Conservation (phyloP, 2,329 filamentous ascomycete species). For the Alternaria alternata region DNA sequence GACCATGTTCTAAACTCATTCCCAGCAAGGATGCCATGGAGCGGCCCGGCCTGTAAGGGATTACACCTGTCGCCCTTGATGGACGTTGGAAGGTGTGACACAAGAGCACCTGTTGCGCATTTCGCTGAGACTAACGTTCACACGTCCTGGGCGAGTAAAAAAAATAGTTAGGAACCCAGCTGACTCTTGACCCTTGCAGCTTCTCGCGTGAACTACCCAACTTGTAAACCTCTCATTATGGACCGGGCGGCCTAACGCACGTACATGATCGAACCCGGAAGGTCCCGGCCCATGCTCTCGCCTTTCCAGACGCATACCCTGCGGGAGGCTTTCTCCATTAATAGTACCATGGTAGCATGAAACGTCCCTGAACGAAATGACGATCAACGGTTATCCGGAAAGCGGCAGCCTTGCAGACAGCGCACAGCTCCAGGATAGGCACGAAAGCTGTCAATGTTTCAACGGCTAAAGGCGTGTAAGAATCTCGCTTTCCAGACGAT, state of each 20-base stretch:
- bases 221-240: background rate
- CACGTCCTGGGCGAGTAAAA: background rate
- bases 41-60: conserved; percentile 10
- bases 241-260: background rate
- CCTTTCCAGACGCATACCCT: conserved; percentile 1
- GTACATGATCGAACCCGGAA: background rate
- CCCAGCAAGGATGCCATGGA: conserved; percentile 10
- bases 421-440: background rate
- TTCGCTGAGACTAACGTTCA: background rate
- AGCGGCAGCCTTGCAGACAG: background rate
- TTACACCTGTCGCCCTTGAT: background rate
- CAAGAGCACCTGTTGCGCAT: background rate
- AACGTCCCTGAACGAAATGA: conserved; percentile 3
- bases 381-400: conserved; percentile 5
- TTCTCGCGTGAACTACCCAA: conserved; percentile 1
- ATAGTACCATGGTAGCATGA: conserved; percentile 10
- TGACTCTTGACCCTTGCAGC: background rate
- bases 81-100: background rate
- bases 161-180: background rate
- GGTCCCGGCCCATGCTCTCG: conserved; percentile 1
- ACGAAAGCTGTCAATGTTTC: conserved; percentile 1
- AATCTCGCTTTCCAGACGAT: background rate
- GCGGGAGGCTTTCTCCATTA: conserved; percentile 4
- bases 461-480: background rate
- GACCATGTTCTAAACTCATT: background rate